Percentiles rank a stretch among this genome's conserved stretches.
phyloP scores from a whole-genome alignment of 1,284 basidiomycete genomes.

The Nidula niveotomentosa region DNA sequence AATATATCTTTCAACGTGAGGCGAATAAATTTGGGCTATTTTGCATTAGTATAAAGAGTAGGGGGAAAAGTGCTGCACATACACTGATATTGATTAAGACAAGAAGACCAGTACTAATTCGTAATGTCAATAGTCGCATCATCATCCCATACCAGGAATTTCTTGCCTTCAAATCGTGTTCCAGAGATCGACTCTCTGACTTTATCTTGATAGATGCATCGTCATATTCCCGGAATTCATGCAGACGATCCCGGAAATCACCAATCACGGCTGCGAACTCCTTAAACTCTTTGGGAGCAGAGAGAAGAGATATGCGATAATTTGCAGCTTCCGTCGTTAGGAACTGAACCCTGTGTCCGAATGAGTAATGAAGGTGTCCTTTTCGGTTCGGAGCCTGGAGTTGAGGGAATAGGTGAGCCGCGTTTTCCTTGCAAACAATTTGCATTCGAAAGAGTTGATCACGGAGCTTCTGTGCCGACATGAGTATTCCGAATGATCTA shows the following conservation, averaged over 20 bases:
- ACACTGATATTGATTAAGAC: conserved; percentile 63
- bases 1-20: conserved; percentile 69
- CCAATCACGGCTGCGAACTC: conserved; percentile 25
- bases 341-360: conserved; percentile 46
- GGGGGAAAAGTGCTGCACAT: conserved; percentile 1
- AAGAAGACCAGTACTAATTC: conserved; percentile 66
- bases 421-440: conserved; percentile 68
- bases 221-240: conserved; percentile 48
- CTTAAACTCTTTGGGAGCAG: neutral
- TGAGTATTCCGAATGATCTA: conserved; percentile 70
- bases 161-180: conserved; percentile 62
- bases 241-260: conserved; percentile 62
- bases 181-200: conserved; percentile 40
- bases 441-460: conserved; percentile 64
- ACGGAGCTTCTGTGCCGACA: conserved; percentile 65
- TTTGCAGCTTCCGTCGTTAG: conserved; percentile 52
- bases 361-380: conserved; percentile 35
- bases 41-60: neutral
- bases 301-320: neutral
- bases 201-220: conserved; percentile 55
- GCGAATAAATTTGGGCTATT: conserved; percentile 65
- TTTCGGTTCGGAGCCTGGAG: conserved; percentile 49
- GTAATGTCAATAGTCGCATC: neutral
- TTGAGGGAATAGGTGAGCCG: conserved; percentile 67
- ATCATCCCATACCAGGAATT: conserved; percentile 9